Base-by-base conservation (phyloP, 2,329 filamentous ascomycete species). In the Aureobasidium sp. region DNA sequence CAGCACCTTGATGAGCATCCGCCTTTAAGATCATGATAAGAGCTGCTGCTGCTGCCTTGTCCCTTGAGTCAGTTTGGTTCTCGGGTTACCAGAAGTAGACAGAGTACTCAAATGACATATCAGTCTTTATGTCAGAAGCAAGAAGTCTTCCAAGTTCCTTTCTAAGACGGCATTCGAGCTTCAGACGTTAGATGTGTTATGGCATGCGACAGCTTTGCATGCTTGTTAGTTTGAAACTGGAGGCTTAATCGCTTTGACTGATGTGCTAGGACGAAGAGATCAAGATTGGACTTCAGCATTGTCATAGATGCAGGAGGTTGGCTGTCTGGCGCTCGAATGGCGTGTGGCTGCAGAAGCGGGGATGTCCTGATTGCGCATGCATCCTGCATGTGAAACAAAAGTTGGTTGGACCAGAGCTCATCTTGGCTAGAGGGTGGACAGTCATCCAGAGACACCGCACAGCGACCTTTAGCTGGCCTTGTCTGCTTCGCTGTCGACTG, bases 321-420 rank as follows among this genome's bases (percentile, higher is more conserved):
- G 6, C 30, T 37, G 39, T 41, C 27, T 36, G 53, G 53, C 53
- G 29, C 16, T 15, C 16, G 39, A 21, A 42, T 45, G 39, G 53
- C 54, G 42, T 55, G 52, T 47, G 54, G 54, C 54, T 58, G 54
- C 54, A 58, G 54, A 55, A 47, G 54, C 54, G 54, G 54, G 54
- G 54, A 47, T 47, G 54, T 37, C 41, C 54, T 58, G 54, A 58
- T 58, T 58, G 54, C 54, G 42, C 54, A 58, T 55, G 50, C 48
- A 37, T 37, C 21, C 21, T 30, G 53, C 54, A 58, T 58, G 54
- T 58, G 54, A 58, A 47, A 47, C 27, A 41, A 27, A 7, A 34
- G 37, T 47, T 37, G 54, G 42, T 47, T 55, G 53, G 53, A 55
- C 16, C 15, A 34, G 37, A n/a, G n/a, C 11, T 30, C 39, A 21